These are phyloP conservation scores for Lachancea nothofagi DNA, from an alignment of 805 yeast species.

Conservation along the genomic window DNA sequence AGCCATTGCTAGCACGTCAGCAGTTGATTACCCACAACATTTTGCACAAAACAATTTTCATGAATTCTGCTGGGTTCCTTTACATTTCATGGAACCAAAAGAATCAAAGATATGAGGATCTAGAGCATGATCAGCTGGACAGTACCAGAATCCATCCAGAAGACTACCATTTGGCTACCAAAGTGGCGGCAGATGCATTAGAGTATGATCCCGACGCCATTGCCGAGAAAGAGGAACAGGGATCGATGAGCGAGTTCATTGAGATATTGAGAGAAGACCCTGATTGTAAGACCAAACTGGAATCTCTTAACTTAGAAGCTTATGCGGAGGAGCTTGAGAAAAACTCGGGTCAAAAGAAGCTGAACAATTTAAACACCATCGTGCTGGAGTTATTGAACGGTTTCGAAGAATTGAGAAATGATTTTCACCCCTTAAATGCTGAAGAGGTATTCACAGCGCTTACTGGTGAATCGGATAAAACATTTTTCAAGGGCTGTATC, in stretches of 20 bases:
- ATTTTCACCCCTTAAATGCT: conserved; percentile 58
- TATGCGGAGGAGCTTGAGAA: conserved; percentile 85
- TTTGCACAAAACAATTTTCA: conserved; percentile 72
- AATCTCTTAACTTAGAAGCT: conserved; percentile 82
- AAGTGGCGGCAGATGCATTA: conserved; percentile 97
- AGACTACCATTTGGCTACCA: conserved; percentile 91
- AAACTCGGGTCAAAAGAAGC: conserved; percentile 34
- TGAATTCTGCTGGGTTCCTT: conserved; percentile 88
- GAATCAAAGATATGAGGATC: conserved; percentile 39
- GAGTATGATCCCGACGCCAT: conserved; percentile 93
- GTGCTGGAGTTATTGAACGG: conserved; percentile 74
- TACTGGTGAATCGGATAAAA: conserved; percentile 75
- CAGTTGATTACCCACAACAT: conserved; percentile 79
- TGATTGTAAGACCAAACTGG: conserved; percentile 76
- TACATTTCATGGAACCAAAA: conserved; percentile 61
- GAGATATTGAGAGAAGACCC: conserved; percentile 53
- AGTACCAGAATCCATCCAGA: conserved; percentile 97
- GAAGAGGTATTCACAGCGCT: conserved; percentile 79
- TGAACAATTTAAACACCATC: conserved; percentile 32
- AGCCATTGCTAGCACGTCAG: conserved; percentile 64
- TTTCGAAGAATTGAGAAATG: conserved; percentile 77
- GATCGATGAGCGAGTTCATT: conserved; percentile 35
- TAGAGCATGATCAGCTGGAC: conserved; percentile 77
- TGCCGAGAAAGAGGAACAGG: conserved; percentile 46
- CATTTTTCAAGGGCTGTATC: conserved; percentile 62